Evolutionary conservation across 768 basidiomycete genomes (phyloP), one percentile per base, ranked within the genome.

Genomic region (Suillus alpinus): DNA sequence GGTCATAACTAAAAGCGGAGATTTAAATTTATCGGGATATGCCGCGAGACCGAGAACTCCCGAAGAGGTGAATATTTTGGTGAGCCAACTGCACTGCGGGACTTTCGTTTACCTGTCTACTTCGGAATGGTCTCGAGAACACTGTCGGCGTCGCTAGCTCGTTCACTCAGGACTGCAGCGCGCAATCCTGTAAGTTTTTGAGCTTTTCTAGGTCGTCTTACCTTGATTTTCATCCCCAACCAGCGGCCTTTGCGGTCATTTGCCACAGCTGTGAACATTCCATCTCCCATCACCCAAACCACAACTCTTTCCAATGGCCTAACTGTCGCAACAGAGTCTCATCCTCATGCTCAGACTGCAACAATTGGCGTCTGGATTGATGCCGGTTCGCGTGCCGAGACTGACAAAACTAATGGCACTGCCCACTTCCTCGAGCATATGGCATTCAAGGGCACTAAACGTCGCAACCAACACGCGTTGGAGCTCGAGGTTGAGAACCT

Each of bases 361-460:
- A 99, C 96, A n/a, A 94, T 98, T 39, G 97, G 97, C 64, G 90
- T 98, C 62, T 99, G 95, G 95, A 96, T 99, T 69, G 96, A 98
- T 73, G 96, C 97, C 61, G 97, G 97, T 65, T 95, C 93, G 65
- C 86, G 97, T 59, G 95, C 95, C 61, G 97, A 99, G 84, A 96
- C 91, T 51, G 89, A 94, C 78, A 86, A 86, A 77, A 96, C 93
- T 41, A 95, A 90, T 67, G 97, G 97, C 56, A 95, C 94, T 10
- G 97, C 97, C 49, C 97, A 98, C 79, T 99, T 99, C 83, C 86
- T 98, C 62, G 97, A 99, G 76, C 94, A 95, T 71, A 94, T 96
- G 94, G 94, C 94, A 41, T 96, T 96, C 85, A 95, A 95, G 78
- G 97, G 97, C 59, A 99, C 96, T 61, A 84, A 85, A 71, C 85